Conservation (phyloP, 768 basidiomycete genomes). For the Saitozyma sp. region DNA sequence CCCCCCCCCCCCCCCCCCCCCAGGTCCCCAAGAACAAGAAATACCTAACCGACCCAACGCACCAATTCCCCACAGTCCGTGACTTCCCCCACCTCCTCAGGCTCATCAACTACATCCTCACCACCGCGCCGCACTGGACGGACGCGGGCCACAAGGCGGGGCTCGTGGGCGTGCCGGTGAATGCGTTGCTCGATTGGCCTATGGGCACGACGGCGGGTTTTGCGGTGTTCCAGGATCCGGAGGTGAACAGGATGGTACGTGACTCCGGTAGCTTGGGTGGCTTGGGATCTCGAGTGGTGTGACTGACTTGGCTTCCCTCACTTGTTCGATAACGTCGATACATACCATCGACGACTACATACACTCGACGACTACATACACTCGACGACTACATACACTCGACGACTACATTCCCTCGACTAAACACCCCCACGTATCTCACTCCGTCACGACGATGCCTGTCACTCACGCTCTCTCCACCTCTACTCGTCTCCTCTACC, state of each 20-base stretch:
- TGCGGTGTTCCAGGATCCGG: conserved; percentile 54
- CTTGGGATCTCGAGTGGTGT: neutral
- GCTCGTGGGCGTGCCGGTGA: conserved; percentile 58
- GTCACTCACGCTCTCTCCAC: too few relatives aligned
- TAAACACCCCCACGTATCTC: too few relatives aligned
- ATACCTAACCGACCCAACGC: conserved; percentile 46
- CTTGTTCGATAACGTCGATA: too few relatives aligned
- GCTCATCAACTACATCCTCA: conserved; percentile 56
- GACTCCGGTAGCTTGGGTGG: conserved; percentile 1
- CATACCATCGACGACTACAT: too few relatives aligned
- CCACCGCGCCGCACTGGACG: conserved; percentile 56
- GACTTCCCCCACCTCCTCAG: conserved; percentile 56
- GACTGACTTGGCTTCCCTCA: too few relatives aligned
- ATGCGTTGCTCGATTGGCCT: conserved; percentile 57
- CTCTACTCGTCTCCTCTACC: neutral
- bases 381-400: too few relatives aligned
- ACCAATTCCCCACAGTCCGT: conserved; percentile 49
- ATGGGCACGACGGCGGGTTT: conserved; percentile 56
- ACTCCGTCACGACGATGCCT: too few relatives aligned
- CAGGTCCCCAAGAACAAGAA: conserved; percentile 44
- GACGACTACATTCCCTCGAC: too few relatives aligned
- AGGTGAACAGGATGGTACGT: conserved; percentile 55
- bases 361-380: too few relatives aligned
- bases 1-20: neutral
- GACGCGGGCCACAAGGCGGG: conserved; percentile 50